These are phyloP conservation scores for Puccinia hordei DNA, from an alignment of 1,284 basidiomycete genomes.

Conservation along the genomic window DNA sequence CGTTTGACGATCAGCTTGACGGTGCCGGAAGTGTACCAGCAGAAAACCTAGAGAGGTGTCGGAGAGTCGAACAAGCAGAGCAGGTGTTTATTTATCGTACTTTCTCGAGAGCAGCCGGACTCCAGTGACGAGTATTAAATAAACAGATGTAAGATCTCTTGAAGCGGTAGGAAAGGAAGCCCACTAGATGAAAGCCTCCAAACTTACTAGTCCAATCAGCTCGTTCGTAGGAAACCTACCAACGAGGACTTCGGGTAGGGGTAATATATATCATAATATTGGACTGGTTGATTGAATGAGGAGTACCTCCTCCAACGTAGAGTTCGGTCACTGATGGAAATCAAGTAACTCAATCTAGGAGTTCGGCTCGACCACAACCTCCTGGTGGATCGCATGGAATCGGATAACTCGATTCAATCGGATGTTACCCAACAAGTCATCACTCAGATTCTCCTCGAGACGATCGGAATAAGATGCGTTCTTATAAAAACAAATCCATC, in stretches of 20 bases:
- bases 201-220: not conserved
- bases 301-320: not conserved
- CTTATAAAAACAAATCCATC: not conserved
- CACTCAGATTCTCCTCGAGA: constrained; percentile 6
- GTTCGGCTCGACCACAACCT: not conserved
- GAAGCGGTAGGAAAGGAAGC: no score
- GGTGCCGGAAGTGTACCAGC: no score
- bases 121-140: not conserved
- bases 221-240: not conserved
- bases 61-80: not conserved
- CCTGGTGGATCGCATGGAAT: constrained; percentile 8
- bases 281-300: not conserved
- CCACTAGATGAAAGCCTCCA: not conserved
- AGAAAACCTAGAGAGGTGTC: not conserved
- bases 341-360: constrained; percentile 28
- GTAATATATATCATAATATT: not conserved
- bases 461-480: not conserved
- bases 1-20: not conserved
- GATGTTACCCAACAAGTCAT: not conserved
- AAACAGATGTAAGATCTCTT: no score
- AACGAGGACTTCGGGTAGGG: not conserved
- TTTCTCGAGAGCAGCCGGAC: constrained; percentile 3
- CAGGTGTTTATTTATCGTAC: no score
- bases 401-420: not conserved
- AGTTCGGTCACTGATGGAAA: no score